Conservation (phyloP, 2,329 filamentous ascomycete genomes). For the Rhynchosporium agropyri region DNA sequence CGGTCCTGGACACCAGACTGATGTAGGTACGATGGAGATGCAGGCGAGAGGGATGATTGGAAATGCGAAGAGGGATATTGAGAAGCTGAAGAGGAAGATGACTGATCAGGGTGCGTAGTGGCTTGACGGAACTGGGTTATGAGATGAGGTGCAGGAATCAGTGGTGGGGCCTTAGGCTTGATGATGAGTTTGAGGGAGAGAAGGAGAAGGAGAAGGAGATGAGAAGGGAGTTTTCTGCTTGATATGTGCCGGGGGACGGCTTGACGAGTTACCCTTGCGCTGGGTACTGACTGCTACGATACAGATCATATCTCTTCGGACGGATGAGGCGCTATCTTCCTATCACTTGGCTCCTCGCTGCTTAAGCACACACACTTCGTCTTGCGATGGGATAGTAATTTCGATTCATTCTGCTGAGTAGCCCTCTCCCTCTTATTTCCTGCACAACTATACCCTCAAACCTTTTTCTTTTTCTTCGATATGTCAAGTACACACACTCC, state of each 20-base stretch:
- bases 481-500: not conserved
- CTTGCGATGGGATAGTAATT: constrained; percentile 1
- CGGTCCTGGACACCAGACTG: not conserved
- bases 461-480: too few relatives aligned
- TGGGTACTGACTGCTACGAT: constrained; percentile 2
- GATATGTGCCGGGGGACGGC: not conserved
- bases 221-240: too few relatives aligned
- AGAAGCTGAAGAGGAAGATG: constrained; percentile 8
- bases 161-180: not conserved
- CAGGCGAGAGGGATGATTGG: not conserved
- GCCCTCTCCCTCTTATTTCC: not conserved
- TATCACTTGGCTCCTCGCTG: not conserved
- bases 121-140: constrained; percentile 5
- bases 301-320: constrained; percentile 3
- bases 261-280: not conserved
- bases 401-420: not conserved
- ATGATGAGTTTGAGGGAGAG: not conserved
- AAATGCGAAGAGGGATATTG: not conserved
- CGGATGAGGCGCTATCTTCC: not conserved
- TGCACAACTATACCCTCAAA: not conserved
- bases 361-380: too few relatives aligned
- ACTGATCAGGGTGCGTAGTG: not conserved
- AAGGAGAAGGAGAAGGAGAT: too few relatives aligned
- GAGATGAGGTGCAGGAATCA: not conserved
- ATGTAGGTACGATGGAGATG: not conserved